Base-by-base conservation (phyloP, 1,139 yeast genomes). In the Candida frijolesensis region DNA sequence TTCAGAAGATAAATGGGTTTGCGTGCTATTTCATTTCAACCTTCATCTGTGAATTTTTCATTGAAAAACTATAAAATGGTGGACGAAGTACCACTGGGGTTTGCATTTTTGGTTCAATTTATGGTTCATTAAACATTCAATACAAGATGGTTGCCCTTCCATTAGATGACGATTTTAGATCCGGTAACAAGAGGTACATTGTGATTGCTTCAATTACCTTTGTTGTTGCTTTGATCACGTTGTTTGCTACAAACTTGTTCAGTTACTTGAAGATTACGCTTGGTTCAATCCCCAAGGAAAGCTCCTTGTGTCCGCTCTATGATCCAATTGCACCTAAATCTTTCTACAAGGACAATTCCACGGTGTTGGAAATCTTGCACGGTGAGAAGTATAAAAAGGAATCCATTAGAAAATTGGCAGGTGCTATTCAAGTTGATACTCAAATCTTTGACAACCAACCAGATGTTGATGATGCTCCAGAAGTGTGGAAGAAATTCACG, bases 361-460 rank as follows among this genome's bases (percentile, higher is more conserved):
- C 75, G 5, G 78, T 65, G 1, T 52, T 70, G 16, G 54, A 50
- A 6, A 70, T 73, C 39, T 55, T 74, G 38, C 42, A 67, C 41
- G 78, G 72, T 56, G 64, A 63, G 37, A 47, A 57, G 1, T 79
- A 70, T 61, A 65, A 76, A 55, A 58, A 65, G 27, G 53, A 56
- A 15, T 74, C 81, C 0, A 72, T 69, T 22, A 54, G 60, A 30
- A 74, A 69, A 46, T 64, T 79, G 46, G 65, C 73, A 5, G 73
- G 71, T 11, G 80, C 83, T 4, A 66, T 79, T 44, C 72, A 72
- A 57, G 63, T 76, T 42, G 76, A 74, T 51, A 79, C 84, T 12
- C 76, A 71, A 49, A 68, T 77, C 37, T 66, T 60, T 51, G 84
- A 80, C 58, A 65, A 71, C 50, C 77, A 71, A 44, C 83, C 84